phyloP scores from a whole-genome alignment of 345 rosid species.

The Clausena lansium region DNA sequence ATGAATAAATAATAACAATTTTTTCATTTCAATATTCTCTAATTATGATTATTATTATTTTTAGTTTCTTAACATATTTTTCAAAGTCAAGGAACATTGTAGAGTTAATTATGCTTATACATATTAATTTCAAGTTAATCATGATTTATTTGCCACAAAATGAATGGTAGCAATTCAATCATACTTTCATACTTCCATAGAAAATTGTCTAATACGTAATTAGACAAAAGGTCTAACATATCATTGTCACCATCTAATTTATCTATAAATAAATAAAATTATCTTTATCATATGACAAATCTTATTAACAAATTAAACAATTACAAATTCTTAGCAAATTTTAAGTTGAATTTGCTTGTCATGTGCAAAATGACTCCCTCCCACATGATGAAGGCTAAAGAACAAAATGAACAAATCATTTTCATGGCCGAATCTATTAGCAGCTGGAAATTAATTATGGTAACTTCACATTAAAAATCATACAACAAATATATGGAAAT shows the following conservation, averaged over 20 bases:
- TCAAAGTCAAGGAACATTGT: no score
- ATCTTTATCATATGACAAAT: not conserved
- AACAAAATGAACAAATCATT: not conserved
- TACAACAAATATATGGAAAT: not conserved
- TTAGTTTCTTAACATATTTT: no score
- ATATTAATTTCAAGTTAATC: no score
- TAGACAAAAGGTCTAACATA: not conserved
- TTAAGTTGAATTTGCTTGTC: not conserved
- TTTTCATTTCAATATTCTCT: no score
- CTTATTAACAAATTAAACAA: not conserved
- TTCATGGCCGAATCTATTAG: not conserved
- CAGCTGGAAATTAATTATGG: not conserved
- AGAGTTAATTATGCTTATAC: no score
- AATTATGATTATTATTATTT: no score
- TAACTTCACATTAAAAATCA: not conserved
- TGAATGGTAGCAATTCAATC: not conserved
- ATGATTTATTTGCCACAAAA: not conserved
- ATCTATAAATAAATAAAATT: not conserved
- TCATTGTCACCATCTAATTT: not conserved
- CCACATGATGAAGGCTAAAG: not conserved
- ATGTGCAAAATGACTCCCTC: not conserved
- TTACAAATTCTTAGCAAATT: not conserved
- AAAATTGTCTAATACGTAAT: not conserved
- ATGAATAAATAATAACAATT: no score
- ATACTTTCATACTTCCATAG: not conserved